Evolutionary conservation across 306 rosid species (phyloP), one percentile per base, ranked within the genome.

Genomic region (Malus domestica): DNA sequence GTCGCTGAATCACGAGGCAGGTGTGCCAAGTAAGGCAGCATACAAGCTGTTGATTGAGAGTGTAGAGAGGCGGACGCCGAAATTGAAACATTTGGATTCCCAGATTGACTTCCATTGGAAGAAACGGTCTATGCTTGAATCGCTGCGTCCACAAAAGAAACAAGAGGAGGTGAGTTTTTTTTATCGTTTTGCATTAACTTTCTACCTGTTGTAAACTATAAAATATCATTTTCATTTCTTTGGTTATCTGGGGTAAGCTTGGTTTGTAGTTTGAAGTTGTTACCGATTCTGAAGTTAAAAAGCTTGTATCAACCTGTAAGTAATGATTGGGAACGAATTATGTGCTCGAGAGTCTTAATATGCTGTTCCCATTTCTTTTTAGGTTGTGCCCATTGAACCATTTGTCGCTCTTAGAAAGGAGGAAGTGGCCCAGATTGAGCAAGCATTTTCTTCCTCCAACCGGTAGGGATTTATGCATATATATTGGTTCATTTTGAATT

Each of bases 31-130:
- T 32, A 79, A 85, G 76, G 71, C 73, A 22, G 89, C 54, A 18
- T 96, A 92, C 81, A 93, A 84, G 83, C 88, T 85, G 90, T 73
- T 96, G 91, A 88, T 96, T 25, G 84, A 82, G 61, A 59, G 13
- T 32, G 82, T 71, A 64, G 79, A 73, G 8, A 83, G 65, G 73
- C 76, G 89, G 66, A 61, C 68, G 0, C 51, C 71, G 1, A 84
- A 30, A 4, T 65, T 93, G 73, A 23, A 62, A 18, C 71, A 70
- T 58, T 78, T 96, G 87, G 59, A 42, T 40, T 85, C 75, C 55
- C 81, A 96, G 15, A 96, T 96, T 45, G 68, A 85, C 40, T 54
- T 88, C 19, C 69, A 82, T 14, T 93, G 91, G 89, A 85, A 70
- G 73, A 85, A 86, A 22, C 67, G 84, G 80, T 80, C 78, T 0